These are phyloP conservation scores for Flaveria trinervia DNA, from an alignment of 129 eudicot genomes.

Conservation along the genomic window DNA sequence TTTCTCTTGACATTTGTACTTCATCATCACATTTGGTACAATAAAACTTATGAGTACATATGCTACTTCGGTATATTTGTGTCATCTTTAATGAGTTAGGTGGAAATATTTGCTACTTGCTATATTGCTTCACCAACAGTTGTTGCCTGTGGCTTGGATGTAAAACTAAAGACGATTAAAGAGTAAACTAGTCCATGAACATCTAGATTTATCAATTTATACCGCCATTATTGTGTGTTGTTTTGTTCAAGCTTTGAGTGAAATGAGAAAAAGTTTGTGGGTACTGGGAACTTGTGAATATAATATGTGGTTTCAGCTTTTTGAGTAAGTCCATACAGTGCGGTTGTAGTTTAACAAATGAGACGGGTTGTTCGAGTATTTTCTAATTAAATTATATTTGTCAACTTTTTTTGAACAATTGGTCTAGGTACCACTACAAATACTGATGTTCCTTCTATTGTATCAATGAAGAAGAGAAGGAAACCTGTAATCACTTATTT, in stretches of 20 bases:
- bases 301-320: not conserved
- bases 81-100: not conserved
- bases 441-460: not conserved
- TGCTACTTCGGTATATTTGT: not conserved
- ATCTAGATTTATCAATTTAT: no score
- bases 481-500: constrained; percentile 1
- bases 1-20: constrained; percentile 3
- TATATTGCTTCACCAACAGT: not conserved
- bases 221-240: no score
- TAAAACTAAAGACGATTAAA: not conserved
- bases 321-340: not conserved
- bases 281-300: not conserved
- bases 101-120: not conserved
- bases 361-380: not conserved
- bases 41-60: not conserved
- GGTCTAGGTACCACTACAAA: not conserved
- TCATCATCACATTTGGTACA: not conserved
- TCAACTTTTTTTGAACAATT: not conserved
- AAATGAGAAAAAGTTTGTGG: not conserved
- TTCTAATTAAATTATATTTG: not conserved
- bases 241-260: no score
- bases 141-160: constrained; percentile 8
- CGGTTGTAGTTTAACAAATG: not conserved
- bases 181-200: not conserved
- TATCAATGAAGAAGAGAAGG: not conserved